phyloP scores from a whole-genome alignment of 768 basidiomycete genomes.

The Coprinopsis cinerea region DNA sequence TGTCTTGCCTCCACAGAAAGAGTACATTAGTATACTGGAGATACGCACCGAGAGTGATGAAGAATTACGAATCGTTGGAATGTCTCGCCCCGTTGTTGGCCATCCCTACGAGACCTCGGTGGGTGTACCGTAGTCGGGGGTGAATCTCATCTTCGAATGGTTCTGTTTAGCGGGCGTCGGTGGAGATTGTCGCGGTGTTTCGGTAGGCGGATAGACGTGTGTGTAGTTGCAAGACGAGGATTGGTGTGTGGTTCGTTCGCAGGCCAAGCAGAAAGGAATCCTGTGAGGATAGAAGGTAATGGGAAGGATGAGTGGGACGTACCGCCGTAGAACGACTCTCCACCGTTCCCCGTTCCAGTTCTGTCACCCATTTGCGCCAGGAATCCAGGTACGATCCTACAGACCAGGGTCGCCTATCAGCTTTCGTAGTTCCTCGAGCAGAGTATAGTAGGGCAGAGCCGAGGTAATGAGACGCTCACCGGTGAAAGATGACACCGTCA shows the following conservation, averaged over 20 bases:
- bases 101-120: conserved; percentile 92
- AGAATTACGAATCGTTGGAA: conserved; percentile 92
- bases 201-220: no score
- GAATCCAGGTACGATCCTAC: conserved; percentile 81
- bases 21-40: not conserved
- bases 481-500: conserved; percentile 91
- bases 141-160: conserved; percentile 95
- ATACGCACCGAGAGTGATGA: conserved; percentile 79
- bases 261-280: not conserved
- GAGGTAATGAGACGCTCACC: conserved; percentile 36
- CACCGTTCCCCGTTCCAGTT: conserved; percentile 86
- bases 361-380: conserved; percentile 93
- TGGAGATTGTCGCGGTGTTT: no score
- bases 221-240: no score
- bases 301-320: conserved; percentile 8
- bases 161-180: conserved; percentile 53
- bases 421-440: no score
- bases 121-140: conserved; percentile 80
- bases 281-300: no score
- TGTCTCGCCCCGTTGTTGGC: conserved; percentile 85
- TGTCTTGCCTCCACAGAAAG: no score
- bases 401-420: no score
- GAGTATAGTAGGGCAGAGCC: not conserved
- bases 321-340: conserved; percentile 95
- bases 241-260: not conserved